phyloP scores from a whole-genome alignment of 75 land plant genomes.

The Picea sitchensis region DNA sequence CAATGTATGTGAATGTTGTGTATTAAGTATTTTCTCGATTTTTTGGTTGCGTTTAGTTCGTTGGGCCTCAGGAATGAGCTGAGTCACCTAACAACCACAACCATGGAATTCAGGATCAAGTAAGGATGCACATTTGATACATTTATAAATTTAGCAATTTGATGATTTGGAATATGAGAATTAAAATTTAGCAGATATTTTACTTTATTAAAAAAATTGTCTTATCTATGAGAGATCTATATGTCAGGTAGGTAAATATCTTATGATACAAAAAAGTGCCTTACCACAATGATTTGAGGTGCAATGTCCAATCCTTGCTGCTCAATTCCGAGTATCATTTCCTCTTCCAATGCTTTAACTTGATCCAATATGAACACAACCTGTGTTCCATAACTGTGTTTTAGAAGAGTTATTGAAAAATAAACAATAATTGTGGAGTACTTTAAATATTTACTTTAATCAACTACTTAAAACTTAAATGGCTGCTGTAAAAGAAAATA shows the following conservation, averaged over 20 bases:
- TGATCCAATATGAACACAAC: slow-evolving; percentile 76
- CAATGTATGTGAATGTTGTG: slow-evolving; percentile 49
- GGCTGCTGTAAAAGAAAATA: not conserved
- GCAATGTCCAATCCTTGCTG: slow-evolving; percentile 57
- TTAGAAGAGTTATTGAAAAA: not conserved
- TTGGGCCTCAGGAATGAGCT: slow-evolving; percentile 58
- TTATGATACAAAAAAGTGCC: slow-evolving; percentile 13
- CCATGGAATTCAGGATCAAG: too few species aligned
- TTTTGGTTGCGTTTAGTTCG: slow-evolving; percentile 61
- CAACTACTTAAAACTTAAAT: not conserved
- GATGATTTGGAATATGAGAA: too few species aligned
- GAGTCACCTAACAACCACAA: slow-evolving; percentile 42
- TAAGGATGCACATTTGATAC: too few species aligned
- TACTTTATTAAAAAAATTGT: not conserved
- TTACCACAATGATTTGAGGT: slow-evolving; percentile 57
- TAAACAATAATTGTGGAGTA: not conserved
- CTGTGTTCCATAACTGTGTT: slow-evolving; percentile 18
- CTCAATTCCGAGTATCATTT: slow-evolving; percentile 48
- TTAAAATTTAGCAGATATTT: not conserved
- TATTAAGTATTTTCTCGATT: slow-evolving; percentile 49
- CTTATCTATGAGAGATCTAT: not conserved
- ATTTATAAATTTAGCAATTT: not conserved
- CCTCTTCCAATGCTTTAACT: slow-evolving; percentile 61
- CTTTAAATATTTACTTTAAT: not conserved
- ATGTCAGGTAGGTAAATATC: slow-evolving; percentile 18